phyloP scores from a whole-genome alignment of 805 yeast genomes.

The Kodamaea neixiangensis region DNA sequence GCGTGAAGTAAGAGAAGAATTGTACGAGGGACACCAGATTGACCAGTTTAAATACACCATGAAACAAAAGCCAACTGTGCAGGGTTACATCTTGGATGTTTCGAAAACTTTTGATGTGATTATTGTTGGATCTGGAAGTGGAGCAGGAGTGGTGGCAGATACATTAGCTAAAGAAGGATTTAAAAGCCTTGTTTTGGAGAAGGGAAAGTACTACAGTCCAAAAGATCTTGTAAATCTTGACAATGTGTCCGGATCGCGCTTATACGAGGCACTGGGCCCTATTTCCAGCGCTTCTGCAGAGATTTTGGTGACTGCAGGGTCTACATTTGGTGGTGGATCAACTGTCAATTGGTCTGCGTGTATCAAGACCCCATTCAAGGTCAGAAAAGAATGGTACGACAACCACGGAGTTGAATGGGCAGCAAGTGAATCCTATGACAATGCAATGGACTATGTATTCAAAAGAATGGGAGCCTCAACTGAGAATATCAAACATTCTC shows the following conservation, averaged over 20 bases:
- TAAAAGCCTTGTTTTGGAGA: conserved; percentile 49
- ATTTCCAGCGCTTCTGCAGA: conserved; percentile 37
- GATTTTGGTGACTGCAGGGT: conserved; percentile 46
- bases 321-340: conserved; percentile 60
- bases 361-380: conserved; percentile 49
- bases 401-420: conserved; percentile 48
- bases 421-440: conserved; percentile 43
- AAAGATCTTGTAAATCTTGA: conserved; percentile 33
- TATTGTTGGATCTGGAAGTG: conserved; percentile 54
- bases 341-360: conserved; percentile 62
- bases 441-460: conserved; percentile 47
- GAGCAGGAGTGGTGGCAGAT: conserved; percentile 55
- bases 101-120: conserved; percentile 43
- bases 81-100: conserved; percentile 32
- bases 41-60: conserved; percentile 31
- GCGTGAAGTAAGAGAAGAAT: conserved; percentile 27
- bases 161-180: conserved; percentile 45
- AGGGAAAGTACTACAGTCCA: conserved; percentile 45
- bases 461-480: conserved; percentile 49
- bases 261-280: conserved; percentile 44
- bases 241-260: conserved; percentile 38
- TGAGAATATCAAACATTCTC: conserved; percentile 44
- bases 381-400: conserved; percentile 53
- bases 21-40: conserved; percentile 27
- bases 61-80: conserved; percentile 30